Conservation (phyloP, 2,329 filamentous ascomycete species). For the Neofusicoccum sp. region DNA sequence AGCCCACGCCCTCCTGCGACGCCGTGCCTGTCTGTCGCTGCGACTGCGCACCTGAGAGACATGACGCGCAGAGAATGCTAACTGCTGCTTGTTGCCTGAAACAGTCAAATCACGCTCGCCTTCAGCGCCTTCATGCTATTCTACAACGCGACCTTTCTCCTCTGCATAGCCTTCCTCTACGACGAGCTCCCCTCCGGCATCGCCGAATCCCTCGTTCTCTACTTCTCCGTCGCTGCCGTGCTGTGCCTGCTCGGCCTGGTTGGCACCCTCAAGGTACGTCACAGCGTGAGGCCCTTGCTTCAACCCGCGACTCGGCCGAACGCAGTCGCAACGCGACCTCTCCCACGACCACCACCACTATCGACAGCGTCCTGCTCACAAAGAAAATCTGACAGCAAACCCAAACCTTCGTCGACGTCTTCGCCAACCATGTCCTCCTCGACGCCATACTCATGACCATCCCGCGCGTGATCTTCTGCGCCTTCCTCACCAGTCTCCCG, state of each 20-base stretch:
- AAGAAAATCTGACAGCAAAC: slow-evolving; percentile 19
- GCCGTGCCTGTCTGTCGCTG: not conserved
- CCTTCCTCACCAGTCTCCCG: slow-evolving; percentile 23
- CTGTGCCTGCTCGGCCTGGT: slow-evolving; percentile 46
- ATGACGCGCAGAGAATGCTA: not conserved
- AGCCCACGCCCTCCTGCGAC: not conserved
- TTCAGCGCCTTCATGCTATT: slow-evolving; percentile 25
- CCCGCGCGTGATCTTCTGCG: slow-evolving; percentile 26
- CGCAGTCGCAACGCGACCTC: not conserved
- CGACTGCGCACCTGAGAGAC: not conserved
- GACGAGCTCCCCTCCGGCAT: slow-evolving; percentile 29
- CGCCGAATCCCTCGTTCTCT: slow-evolving; percentile 38
- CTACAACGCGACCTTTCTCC: slow-evolving; percentile 31
- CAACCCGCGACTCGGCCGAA: slow-evolving; percentile 3
- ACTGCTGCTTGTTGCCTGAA: slow-evolving; percentile 11
- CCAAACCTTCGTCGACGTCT: slow-evolving; percentile 25
- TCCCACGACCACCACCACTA: not conserved
- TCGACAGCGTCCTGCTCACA: not conserved
- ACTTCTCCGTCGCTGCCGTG: slow-evolving; percentile 44
- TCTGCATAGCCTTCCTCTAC: slow-evolving; percentile 31
- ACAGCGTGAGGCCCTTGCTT: slow-evolving; percentile 2
- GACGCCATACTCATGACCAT: slow-evolving; percentile 29
- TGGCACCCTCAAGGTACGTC: slow-evolving; percentile 48
- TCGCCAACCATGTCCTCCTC: slow-evolving; percentile 31
- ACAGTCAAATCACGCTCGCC: slow-evolving; percentile 22